Evolutionary conservation across 768 basidiomycete genomes (phyloP).

Genomic region (Leccinum subgranulosum): DNA sequence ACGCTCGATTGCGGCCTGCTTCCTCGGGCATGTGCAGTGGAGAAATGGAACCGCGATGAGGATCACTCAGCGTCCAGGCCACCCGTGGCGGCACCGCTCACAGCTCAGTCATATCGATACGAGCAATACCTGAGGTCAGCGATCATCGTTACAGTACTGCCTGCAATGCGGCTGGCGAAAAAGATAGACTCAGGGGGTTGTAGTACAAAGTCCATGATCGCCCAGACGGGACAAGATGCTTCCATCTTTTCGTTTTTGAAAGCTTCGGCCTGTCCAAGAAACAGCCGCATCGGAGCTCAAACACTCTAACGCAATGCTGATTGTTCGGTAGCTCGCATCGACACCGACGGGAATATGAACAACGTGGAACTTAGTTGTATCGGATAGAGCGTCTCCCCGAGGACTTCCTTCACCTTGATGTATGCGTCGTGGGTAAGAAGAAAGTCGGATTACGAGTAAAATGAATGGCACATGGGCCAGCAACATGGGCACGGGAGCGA

Average conservation of each 20-base stretch:
- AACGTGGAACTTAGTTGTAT: conserved; percentile 7
- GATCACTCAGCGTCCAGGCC: conserved; percentile 11
- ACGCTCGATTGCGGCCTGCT: conserved; percentile 2
- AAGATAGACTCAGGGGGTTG: background rate
- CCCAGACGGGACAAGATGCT: conserved; percentile 5
- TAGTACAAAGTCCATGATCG: conserved; percentile 11
- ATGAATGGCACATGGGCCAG: conserved; percentile 24
- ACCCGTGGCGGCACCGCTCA: conserved; percentile 10
- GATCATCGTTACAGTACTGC: background rate
- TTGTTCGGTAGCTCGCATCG: conserved; percentile 4
- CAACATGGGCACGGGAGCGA: conserved; percentile 17
- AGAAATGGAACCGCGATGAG: conserved; percentile 18
- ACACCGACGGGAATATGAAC: conserved; percentile 9
- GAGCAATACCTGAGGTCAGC: background rate
- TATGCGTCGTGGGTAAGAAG: background rate
- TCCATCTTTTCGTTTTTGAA: background rate
- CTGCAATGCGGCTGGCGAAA: background rate
- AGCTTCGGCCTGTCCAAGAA: background rate
- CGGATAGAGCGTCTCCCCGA: conserved; percentile 15
- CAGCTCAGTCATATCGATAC: background rate
- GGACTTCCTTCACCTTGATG: conserved; percentile 8
- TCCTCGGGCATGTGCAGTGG: conserved; percentile 6
- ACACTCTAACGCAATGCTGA: background rate
- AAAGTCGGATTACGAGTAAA: conserved; percentile 3
- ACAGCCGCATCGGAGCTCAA: conserved; percentile 3